Evolutionary conservation across 2,329 filamentous ascomycete species (phyloP), one percentile per base, ranked within the genome.

Genomic region (Stemphylium vesicarium): DNA sequence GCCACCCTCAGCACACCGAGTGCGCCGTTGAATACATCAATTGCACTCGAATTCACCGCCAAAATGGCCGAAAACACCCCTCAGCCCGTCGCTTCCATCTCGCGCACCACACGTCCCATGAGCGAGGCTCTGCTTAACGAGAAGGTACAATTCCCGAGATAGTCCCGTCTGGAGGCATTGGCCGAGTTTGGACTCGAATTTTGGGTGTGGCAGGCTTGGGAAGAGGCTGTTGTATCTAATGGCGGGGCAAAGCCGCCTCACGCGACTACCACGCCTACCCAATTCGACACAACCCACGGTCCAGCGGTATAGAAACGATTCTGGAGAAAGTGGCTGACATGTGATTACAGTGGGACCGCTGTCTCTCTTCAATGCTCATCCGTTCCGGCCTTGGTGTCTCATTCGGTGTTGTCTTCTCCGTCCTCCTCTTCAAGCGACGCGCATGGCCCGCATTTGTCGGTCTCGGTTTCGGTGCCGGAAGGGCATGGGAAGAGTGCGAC

Each of bases 401-500:
- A 68, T 99, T 99, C 81, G 95, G 95, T 76, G 89, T 99, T 77
- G 91, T 99, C 80, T 98, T 99, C 84, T 98, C 95, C 59, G 93
- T 99, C 59, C 89, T 99, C 55, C 81, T 99, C 51, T 99, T 99
- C 87, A 96, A 96, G 85, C 90, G 96, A 79, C 89, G 95, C 81
- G 91, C 95, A 65, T 99, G 94, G 92, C 95, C 95, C 53, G 95
- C 93, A n/a, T 95, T 92, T 76, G 86, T 96, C 65, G 95, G 95
- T 64, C 84, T 94, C 50, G 95, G 95, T 53, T 98, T 99, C 77
- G 95, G 96, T 76, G 93, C 93, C 62, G 95, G 95, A 71, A 88
- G 96, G 72, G 95, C 95, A 54, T 99, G 96, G 83, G 95, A 99
- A 80, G 95, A 99, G 83, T 97, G 95, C 80, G 96, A 99, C 82